These are phyloP conservation scores for Russula emetica DNA, from an alignment of 768 basidiomycete species.

Conservation along the genomic window DNA sequence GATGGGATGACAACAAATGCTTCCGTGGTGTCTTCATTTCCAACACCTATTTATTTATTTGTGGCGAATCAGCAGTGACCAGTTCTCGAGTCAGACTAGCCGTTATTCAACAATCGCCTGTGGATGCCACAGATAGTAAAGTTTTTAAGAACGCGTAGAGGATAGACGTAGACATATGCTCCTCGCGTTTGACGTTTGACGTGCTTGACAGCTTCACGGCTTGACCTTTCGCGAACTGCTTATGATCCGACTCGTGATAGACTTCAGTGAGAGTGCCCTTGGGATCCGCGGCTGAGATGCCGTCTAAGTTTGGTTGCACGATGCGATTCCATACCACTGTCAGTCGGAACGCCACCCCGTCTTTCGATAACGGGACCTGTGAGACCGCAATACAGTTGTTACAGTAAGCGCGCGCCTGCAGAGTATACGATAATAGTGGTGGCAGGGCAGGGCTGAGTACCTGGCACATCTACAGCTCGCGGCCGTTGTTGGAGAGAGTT, in stretches of 20 bases:
- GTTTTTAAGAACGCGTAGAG: too few species aligned
- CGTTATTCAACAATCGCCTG: constrained; percentile 1
- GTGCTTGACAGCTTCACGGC: constrained; percentile 5
- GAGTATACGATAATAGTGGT: too few species aligned
- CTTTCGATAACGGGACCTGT: neutral
- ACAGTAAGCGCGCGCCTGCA: neutral
- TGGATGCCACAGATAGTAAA: neutral
- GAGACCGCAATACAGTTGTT: neutral
- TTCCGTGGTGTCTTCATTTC: neutral
- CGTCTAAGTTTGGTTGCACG: neutral
- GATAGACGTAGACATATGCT: neutral
- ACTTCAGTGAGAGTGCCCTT: neutral
- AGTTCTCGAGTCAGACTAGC: neutral
- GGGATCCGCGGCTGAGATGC: constrained; percentile 17
- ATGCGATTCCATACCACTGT: constrained; percentile 7
- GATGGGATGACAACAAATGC: neutral
- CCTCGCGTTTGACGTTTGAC: constrained; percentile 7
- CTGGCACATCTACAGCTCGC: neutral
- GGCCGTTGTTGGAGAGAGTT: neutral
- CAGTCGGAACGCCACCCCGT: constrained; percentile 8
- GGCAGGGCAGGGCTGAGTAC: neutral
- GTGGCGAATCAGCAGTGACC: neutral
- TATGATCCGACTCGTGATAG: constrained; percentile 17
- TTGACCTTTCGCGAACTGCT: neutral
- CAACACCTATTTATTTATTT: neutral